phyloP scores from a whole-genome alignment of 2,329 filamentous ascomycete species.

The Pseudogymnoascus pannorum region DNA sequence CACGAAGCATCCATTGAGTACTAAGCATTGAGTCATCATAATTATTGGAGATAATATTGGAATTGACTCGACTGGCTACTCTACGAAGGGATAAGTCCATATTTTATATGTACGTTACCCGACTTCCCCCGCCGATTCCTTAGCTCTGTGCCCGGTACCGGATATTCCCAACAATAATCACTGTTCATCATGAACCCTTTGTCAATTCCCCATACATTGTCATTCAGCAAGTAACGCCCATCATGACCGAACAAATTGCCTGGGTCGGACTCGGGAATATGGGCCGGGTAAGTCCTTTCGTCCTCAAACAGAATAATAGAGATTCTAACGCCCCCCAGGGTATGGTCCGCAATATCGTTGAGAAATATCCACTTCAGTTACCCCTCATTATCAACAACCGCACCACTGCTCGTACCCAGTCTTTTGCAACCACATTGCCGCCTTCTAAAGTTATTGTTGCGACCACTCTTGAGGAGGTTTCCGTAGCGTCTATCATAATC shows the following conservation, averaged over 20 bases:
- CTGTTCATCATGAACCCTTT: neutral
- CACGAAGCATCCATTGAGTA: neutral
- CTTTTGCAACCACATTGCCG: constrained; percentile 54
- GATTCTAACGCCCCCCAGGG: constrained; percentile 42
- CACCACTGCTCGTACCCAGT: constrained; percentile 56
- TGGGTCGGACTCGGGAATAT: constrained; percentile 87
- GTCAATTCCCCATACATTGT: constrained; percentile 2
- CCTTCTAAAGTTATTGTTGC: constrained; percentile 57
- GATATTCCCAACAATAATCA: no score
- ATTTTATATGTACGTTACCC: no score
- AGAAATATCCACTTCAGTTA: constrained; percentile 64
- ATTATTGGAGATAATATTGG: neutral
- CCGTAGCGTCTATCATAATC: constrained; percentile 70
- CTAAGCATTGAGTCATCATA: neutral
- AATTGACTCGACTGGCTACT: no score
- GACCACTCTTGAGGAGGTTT: constrained; percentile 58
- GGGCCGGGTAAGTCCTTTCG: constrained; percentile 56
- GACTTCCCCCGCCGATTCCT: no score
- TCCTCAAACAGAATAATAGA: neutral
- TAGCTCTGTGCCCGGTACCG: no score
- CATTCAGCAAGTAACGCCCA: constrained; percentile 12
- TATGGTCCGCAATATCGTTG: constrained; percentile 76
- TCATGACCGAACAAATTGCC: constrained; percentile 55
- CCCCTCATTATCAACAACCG: constrained; percentile 79
- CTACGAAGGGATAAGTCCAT: no score